A percentile compares a stretch with the other conserved stretches of the same genome.
Evolutionary conservation across 169 alveolate species (phyloP).

Genomic region (Plasmodium adleri): DNA sequence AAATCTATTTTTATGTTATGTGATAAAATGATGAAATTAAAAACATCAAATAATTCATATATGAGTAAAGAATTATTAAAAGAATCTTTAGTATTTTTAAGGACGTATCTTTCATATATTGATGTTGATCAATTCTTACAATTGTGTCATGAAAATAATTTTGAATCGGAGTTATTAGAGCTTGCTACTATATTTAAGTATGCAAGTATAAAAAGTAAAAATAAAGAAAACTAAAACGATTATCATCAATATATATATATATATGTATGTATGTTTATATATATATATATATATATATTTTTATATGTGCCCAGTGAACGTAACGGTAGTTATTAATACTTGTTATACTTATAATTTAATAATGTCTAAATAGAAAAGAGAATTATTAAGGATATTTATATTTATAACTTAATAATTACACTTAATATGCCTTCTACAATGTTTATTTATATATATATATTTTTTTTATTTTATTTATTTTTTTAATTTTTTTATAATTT

Average conservation of each 20-base stretch:
- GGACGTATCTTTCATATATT: conserved; percentile 51
- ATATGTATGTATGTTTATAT: too few species aligned
- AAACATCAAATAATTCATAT: conserved; percentile 36
- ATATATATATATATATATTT: too few species aligned
- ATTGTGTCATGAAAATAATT: conserved; percentile 55
- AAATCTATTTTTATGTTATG: conserved; percentile 49
- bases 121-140: conserved; percentile 70
- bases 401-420: too few species aligned
- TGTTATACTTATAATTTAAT: too few species aligned
- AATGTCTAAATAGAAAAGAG: too few species aligned
- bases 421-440: too few species aligned
- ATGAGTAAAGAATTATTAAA: conserved; percentile 75
- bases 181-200: conserved; percentile 72
- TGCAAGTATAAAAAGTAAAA: conserved; percentile 52
- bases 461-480: too few species aligned
- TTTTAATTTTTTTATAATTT: too few species aligned
- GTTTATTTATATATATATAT: too few species aligned
- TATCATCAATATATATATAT: neutral
- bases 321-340: too few species aligned
- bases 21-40: conserved; percentile 65
- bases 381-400: too few species aligned
- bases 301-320: too few species aligned
- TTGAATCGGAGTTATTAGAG: conserved; percentile 59
- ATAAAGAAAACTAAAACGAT: conserved; percentile 1
- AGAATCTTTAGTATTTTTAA: conserved; percentile 61